Evolutionary conservation across 371 early-diverging fungal species (phyloP), one percentile per base, ranked within the genome.

Genomic region (Mucor irregularis): DNA sequence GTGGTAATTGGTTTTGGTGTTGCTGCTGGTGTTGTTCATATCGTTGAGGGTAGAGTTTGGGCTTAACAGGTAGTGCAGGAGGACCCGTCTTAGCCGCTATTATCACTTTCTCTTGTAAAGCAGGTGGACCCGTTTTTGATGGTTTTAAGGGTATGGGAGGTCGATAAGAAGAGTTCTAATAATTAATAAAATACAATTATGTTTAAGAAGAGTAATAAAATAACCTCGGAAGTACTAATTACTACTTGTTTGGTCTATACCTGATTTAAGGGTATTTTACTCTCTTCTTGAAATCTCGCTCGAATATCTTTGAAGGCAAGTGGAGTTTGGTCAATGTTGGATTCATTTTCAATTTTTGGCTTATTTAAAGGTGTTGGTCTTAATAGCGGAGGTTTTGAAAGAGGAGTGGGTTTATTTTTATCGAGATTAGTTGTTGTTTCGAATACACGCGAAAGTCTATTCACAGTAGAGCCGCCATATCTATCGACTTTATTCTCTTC

Each of bases 381-480:
- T 30, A 77, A 40, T 10, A 72, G 69, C 58, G 67, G 70, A 56
- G 78, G 73, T 68, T 77, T 77, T 38, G 66, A 56, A 43, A 73
- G 78, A 25, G 58, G 54, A 16, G 51, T 39, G 22, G 74, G 78
- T 29, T 52, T 66, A 4, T 66, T 68, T 30, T 52, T 66, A 19
- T 57, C 48, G 28, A 34, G 46, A 50, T 62, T 58, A 51, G 22
- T 42, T 10, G 61, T 45, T 48, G 61, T 48, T 51, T 73, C 73
- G 31, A 76, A 76, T 21, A 66, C 77, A 52, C 70, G 74, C 31
- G 78, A 77, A 31, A 77, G 68, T 44, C 73, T 51, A 56, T 78
- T 66, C 6, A 74, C 71, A n/a, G 72, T 62, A 19, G 57, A 57
- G 25, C 48, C 40, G 24, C 31, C 26, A 21, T 30, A 19, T 9